Evolutionary conservation across 75 land plant genomes (phyloP).

Genomic region (Selaginella moellendorffii): DNA sequence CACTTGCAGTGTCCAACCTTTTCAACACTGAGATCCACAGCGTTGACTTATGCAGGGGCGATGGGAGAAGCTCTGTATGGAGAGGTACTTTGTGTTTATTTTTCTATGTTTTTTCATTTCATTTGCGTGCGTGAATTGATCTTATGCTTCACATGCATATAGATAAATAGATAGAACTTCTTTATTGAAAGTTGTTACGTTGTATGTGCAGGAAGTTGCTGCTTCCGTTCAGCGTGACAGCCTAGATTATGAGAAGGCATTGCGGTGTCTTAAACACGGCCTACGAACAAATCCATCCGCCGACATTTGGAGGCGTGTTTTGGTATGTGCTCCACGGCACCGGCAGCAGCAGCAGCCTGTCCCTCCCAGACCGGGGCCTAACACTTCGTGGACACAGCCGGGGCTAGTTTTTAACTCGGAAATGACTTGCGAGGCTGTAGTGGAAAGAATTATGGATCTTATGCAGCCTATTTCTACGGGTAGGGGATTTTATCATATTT

Average conservation of each 20-base stretch:
- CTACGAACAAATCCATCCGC: slow-evolving; percentile 75
- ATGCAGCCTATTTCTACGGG: slow-evolving; percentile 70
- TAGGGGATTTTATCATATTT: slow-evolving; percentile 9
- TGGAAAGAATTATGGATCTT: slow-evolving; percentile 83
- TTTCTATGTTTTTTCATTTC: too few species aligned
- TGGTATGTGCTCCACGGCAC: slow-evolving; percentile 72
- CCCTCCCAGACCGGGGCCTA: slow-evolving; percentile 39
- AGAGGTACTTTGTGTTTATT: slow-evolving; percentile 61
- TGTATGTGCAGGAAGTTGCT: slow-evolving; percentile 84
- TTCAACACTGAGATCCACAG: slow-evolving; percentile 54
- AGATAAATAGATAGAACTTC: too few species aligned
- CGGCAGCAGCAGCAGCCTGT: slow-evolving; percentile 32
- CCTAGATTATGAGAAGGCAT: slow-evolving; percentile 87
- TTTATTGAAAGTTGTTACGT: too few species aligned
- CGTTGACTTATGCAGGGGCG: slow-evolving; percentile 82
- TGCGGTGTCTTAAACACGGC: slow-evolving; percentile 91
- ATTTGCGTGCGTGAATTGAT: too few species aligned
- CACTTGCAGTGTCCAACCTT: slow-evolving; percentile 95
- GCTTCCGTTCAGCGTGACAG: slow-evolving; percentile 52
- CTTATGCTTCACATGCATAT: too few species aligned
- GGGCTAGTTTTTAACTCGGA: slow-evolving; percentile 81
- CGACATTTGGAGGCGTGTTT: slow-evolving; percentile 95
- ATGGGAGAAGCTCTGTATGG: slow-evolving; percentile 96
- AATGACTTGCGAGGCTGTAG: slow-evolving; percentile 87
- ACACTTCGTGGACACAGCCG: slow-evolving; percentile 38